phyloP scores from a whole-genome alignment of 371 early-diverging fungal genomes.

The Lichtheimia ornata region DNA sequence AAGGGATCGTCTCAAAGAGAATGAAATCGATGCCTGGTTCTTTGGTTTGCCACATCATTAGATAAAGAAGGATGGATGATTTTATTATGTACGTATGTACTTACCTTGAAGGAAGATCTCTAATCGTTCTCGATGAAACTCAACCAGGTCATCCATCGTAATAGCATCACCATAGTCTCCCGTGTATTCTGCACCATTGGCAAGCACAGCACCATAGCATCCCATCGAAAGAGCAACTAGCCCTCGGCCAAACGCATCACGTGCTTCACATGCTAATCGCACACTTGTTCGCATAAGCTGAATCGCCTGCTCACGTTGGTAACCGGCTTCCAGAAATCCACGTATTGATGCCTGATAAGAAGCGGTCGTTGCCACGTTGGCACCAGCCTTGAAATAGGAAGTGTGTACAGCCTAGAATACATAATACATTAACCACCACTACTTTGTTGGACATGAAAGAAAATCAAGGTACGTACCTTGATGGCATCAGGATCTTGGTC shows the following conservation, averaged over 20 bases:
- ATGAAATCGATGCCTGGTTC: conserved; percentile 46
- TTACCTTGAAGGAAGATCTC: conserved; percentile 27
- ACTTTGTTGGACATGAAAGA: not conserved
- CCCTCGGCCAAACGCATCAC: conserved; percentile 28
- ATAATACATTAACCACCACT: not conserved
- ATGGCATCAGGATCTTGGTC: conserved; percentile 48
- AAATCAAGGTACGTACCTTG: conserved; percentile 26
- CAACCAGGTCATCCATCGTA: conserved; percentile 30
- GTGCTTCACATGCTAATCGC: conserved; percentile 39
- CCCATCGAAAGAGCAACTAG: conserved; percentile 59
- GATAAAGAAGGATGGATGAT: not conserved
- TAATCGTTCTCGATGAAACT: conserved; percentile 49
- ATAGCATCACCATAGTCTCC: conserved; percentile 46
- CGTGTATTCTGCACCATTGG: conserved; percentile 64
- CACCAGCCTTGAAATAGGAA: conserved; percentile 50
- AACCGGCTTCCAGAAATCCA: conserved; percentile 39
- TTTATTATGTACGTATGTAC: not conserved
- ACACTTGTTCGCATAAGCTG: conserved; percentile 42
- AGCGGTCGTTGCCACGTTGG: conserved; percentile 49
- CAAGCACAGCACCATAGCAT: conserved; percentile 60
- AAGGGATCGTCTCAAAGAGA: conserved; percentile 65
- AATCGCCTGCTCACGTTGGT: conserved; percentile 25
- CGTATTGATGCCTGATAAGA: conserved; percentile 51
- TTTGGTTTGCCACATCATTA: not conserved
- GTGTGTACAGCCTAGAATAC: conserved; percentile 35